Base-by-base conservation (phyloP, 371 early-diverging fungal species). In the Mortierella sp. region DNA sequence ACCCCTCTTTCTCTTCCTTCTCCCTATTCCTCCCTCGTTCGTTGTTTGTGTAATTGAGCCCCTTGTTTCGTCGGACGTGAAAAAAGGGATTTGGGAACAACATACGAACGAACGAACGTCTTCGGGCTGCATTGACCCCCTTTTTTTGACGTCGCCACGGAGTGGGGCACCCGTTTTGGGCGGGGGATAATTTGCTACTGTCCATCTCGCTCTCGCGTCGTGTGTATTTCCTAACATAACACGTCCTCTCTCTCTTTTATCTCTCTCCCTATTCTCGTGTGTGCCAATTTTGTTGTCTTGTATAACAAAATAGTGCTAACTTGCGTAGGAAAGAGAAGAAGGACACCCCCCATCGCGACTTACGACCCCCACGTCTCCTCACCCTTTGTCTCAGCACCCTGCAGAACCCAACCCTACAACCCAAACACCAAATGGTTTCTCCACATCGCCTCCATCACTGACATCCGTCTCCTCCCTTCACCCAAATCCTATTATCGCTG, bases 341-440 rank as follows among this genome's bases (percentile, higher is more conserved):
- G 68, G 43, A 68, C 78, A 29, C 78, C 78, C 44, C 73, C 72
- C 16, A 78, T 78, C 18, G 35, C 71, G 27, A 77, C 77, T 1
- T 77, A 77, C 21, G 71, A 77, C 35, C 77, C 77, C 18, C 77
- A 77, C 27, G 71, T 77, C n/a, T 77, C 77, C 44, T 77, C 77
- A 29, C 77, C 77, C n/a, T 78, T 78, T 32, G 63, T 68, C 38
- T 78, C 78, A 24, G 32, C 76, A 14, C 48, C 72, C 16, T 78
- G 54, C 18, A 65, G 63, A 21, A 54, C 65, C 21, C 78, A 72
- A 24, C 78, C 78, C 12, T 60, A 65, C 51, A 76, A 76, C 77
- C 78, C 78, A 49, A 78, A 78, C 55, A 74, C 74, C 56, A 80
- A 80, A 32, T 80, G 80, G 80, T 73, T 58, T 35, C 56, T 80